Conservation (phyloP, 2,329 filamentous ascomycete genomes). For the Nannizzia gypsea region DNA sequence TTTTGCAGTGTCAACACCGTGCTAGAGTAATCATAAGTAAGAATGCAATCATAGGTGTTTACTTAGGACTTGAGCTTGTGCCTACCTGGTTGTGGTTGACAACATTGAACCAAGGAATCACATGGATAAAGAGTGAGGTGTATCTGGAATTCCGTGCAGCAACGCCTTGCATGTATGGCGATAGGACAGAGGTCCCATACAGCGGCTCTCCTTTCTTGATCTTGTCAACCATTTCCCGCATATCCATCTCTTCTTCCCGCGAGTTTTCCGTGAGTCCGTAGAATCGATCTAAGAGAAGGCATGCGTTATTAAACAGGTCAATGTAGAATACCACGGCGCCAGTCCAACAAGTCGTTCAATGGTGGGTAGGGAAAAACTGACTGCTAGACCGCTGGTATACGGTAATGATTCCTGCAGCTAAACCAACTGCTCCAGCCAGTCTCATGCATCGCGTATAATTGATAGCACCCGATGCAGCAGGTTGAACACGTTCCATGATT, state of each 20-base stretch:
- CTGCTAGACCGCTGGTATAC: slow-evolving; percentile 74
- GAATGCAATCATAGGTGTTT: background rate
- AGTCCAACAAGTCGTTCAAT: background rate
- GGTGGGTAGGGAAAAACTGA: slow-evolving; percentile 40
- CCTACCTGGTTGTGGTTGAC: slow-evolving; percentile 73
- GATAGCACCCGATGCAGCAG: slow-evolving; percentile 70
- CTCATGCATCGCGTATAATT: slow-evolving; percentile 78
- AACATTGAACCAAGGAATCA: slow-evolving; percentile 95
- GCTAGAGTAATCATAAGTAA: slow-evolving; percentile 39
- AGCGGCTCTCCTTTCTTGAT: slow-evolving; percentile 85
- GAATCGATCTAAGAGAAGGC: slow-evolving; percentile 59
- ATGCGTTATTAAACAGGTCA: background rate
- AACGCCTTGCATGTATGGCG: slow-evolving; percentile 85
- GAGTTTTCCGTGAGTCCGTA: slow-evolving; percentile 90
- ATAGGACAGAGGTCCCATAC: slow-evolving; percentile 68
- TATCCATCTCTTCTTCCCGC: slow-evolving; percentile 88
- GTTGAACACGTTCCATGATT: slow-evolving; percentile 71
- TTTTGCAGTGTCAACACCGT: slow-evolving; percentile 95
- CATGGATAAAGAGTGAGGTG: slow-evolving; percentile 68
- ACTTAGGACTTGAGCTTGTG: slow-evolving; percentile 3
- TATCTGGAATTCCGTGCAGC: slow-evolving; percentile 88
- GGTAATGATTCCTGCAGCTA: slow-evolving; percentile 68
- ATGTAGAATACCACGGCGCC: too few species aligned
- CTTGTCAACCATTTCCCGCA: slow-evolving; percentile 94
- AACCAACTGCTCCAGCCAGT: slow-evolving; percentile 58